These are phyloP conservation scores for Angophora floribunda DNA, from an alignment of 345 rosid species.

Conservation along the genomic window DNA sequence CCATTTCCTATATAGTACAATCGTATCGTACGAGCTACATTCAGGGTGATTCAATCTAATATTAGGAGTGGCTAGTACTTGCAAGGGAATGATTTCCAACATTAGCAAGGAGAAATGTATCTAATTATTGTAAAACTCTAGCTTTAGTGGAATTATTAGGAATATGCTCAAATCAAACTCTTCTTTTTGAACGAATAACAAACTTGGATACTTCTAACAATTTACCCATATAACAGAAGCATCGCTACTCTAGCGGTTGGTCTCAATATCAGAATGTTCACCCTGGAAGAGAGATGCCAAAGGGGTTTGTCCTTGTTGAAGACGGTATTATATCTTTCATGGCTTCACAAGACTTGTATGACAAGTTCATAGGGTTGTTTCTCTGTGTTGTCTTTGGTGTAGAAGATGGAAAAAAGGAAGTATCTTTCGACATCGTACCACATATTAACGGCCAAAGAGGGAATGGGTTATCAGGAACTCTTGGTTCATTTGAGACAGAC, in stretches of 20 bases:
- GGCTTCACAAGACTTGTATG: neutral
- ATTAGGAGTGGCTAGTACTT: neutral
- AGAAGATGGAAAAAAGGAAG: neutral
- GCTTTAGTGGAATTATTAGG: neutral
- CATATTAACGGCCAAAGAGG: accelerated
- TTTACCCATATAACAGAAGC: neutral
- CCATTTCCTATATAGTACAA: neutral
- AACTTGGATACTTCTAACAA: neutral
- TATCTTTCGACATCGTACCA: neutral
- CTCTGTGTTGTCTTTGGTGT: neutral
- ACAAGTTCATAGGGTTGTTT: accelerated
- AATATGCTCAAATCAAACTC: neutral
- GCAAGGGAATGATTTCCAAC: neutral
- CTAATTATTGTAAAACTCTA: no score
- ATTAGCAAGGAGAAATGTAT: neutral
- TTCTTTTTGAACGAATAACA: neutral
- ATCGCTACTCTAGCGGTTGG: neutral
- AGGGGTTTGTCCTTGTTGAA: neutral
- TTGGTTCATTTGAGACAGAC: neutral
- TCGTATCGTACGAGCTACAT: neutral
- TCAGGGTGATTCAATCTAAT: neutral
- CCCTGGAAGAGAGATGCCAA: neutral
- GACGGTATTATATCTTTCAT: neutral
- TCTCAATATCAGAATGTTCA: accelerated
- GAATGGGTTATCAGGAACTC: neutral